These are phyloP conservation scores for Talaromyces atroroseus DNA, from an alignment of 2,329 filamentous ascomycete genomes.

Conservation along the genomic window DNA sequence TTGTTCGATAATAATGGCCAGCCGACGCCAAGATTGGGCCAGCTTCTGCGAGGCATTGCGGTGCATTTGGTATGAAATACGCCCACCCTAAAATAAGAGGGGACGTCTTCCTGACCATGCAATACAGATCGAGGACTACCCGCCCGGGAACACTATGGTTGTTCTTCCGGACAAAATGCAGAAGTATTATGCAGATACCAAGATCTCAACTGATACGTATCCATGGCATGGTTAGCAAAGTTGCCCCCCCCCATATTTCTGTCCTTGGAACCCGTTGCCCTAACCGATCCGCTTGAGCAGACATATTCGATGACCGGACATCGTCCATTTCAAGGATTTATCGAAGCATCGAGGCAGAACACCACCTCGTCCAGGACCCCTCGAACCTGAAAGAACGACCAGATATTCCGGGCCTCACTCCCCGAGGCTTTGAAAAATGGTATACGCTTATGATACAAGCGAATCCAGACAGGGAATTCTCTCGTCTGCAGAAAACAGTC, in stretches of 20 bases:
- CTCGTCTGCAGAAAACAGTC: conserved; percentile 63
- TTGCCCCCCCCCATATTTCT: conserved; percentile 5
- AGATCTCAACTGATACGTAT: conserved; percentile 60
- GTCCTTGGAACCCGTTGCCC: neutral
- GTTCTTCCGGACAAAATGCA: conserved; percentile 71
- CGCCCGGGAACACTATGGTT: conserved; percentile 63
- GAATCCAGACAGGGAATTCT: conserved; percentile 69
- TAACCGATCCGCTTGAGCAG: conserved; percentile 26
- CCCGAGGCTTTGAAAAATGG: conserved; percentile 65
- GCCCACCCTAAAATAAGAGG: neutral
- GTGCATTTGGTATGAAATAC: conserved; percentile 58
- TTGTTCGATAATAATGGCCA: conserved; percentile 64
- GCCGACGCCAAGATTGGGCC: conserved; percentile 62
- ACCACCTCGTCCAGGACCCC: conserved; percentile 56
- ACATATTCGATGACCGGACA: conserved; percentile 50
- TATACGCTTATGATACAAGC: conserved; percentile 67
- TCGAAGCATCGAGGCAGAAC: conserved; percentile 49
- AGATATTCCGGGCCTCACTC: conserved; percentile 60
- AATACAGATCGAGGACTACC: conserved; percentile 61
- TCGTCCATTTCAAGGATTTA: conserved; percentile 57
- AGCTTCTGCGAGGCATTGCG: conserved; percentile 69
- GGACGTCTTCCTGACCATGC: neutral
- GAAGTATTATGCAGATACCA: conserved; percentile 65
- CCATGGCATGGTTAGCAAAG: conserved; percentile 58
- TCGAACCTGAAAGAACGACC: conserved; percentile 48